These are phyloP conservation scores for Pyricularia sp. DNA, from an alignment of 2,329 filamentous ascomycete genomes.

Conservation along the genomic window DNA sequence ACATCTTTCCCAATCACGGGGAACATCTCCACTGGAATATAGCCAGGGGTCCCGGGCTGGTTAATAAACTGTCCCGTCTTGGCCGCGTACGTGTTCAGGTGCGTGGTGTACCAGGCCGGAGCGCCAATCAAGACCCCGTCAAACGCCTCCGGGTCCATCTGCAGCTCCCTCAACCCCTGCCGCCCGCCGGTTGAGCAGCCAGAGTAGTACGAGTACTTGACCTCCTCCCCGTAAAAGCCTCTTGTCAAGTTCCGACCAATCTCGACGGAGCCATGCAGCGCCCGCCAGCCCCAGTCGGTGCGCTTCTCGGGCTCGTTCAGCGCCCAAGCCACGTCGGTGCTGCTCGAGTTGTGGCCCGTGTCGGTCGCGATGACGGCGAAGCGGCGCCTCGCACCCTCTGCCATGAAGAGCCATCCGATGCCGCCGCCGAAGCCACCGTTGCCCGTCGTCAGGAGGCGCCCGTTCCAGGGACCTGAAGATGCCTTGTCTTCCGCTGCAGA, in stretches of 20 bases:
- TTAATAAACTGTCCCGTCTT: constrained; percentile 38
- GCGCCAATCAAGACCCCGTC: constrained; percentile 45
- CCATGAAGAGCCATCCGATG: constrained; percentile 5
- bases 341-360: constrained; percentile 4
- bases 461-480: constrained; percentile 16
- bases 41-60: constrained; percentile 28
- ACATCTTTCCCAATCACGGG: constrained; percentile 31
- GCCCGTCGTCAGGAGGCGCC: constrained; percentile 1
- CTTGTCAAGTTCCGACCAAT: constrained; percentile 36
- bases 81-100: constrained; percentile 27
- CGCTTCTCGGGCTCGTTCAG: neutral
- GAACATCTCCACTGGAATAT: constrained; percentile 34
- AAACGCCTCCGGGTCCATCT: constrained; percentile 45
- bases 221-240: constrained; percentile 33
- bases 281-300: constrained; percentile 5
- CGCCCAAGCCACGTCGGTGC: constrained; percentile 9
- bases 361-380: constrained; percentile 1
- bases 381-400: neutral
- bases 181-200: constrained; percentile 52
- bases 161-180: constrained; percentile 45
- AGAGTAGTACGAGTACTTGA: constrained; percentile 40
- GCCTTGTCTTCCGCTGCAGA: neutral
- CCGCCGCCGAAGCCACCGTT: constrained; percentile 1
- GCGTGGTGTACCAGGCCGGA: constrained; percentile 29
- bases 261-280: constrained; percentile 1